Conservation (phyloP, 768 basidiomycete genomes). For the Boletus pseudo-olivaceus region DNA sequence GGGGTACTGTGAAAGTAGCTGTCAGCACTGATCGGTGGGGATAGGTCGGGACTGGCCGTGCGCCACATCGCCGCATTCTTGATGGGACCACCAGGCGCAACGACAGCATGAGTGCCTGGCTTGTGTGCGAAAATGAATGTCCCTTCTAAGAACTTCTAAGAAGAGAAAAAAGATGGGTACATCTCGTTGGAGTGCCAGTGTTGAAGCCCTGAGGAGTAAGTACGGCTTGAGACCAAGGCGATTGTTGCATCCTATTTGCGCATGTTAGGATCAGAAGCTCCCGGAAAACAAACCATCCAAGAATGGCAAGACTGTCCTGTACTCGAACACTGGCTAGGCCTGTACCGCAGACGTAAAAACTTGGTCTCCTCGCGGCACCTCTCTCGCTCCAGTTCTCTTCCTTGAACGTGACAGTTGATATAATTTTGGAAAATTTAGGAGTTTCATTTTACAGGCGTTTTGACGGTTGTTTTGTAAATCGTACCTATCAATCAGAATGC, state of each 20-base stretch:
- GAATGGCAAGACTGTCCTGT: constrained; percentile 9
- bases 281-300: constrained; percentile 20
- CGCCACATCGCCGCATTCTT: constrained; percentile 20
- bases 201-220: neutral
- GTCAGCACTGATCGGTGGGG: constrained; percentile 2
- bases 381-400: constrained; percentile 1
- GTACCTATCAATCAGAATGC: constrained; percentile 33
- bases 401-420: neutral
- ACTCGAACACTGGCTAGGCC: neutral
- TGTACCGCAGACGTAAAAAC: neutral
- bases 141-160: too few species aligned
- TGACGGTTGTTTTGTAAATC: neutral
- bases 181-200: neutral
- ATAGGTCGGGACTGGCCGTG: constrained; percentile 5
- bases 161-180: too few species aligned
- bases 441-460: neutral
- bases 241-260: constrained; percentile 19
- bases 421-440: constrained; percentile 1
- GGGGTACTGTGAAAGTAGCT: neutral
- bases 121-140: neutral
- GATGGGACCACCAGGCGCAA: constrained; percentile 9
- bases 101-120: constrained; percentile 22
- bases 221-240: neutral
- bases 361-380: neutral
- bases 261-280: constrained; percentile 30